Conservation (phyloP, 2,329 filamentous ascomycete species). For the Pleurostoma richardsiae region DNA sequence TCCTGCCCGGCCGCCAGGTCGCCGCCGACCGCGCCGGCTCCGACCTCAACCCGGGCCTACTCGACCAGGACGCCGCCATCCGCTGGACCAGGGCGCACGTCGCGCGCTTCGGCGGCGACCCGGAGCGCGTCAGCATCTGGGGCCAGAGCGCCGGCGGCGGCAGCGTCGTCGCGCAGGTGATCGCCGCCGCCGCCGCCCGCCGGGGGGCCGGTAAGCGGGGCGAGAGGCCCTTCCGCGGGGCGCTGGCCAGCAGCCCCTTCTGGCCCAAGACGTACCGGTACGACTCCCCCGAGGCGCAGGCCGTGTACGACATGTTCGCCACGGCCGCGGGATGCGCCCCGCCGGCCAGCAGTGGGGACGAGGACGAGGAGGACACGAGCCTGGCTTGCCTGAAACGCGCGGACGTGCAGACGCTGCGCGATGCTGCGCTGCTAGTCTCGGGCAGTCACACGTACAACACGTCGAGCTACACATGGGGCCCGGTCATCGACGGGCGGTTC, state of each 20-base stretch:
- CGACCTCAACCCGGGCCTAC: slow-evolving; percentile 45
- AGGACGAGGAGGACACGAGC: slow-evolving; percentile 14
- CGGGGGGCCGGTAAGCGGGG: not conserved
- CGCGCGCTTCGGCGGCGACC: slow-evolving; percentile 42
- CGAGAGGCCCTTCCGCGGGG: slow-evolving; percentile 13
- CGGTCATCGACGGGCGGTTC: slow-evolving; percentile 53
- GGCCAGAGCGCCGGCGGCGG: slow-evolving; percentile 52
- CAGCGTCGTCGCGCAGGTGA: slow-evolving; percentile 44
- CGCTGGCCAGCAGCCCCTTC: slow-evolving; percentile 42
- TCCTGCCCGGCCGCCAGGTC: slow-evolving; percentile 43
- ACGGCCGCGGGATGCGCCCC: slow-evolving; percentile 41
- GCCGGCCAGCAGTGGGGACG: slow-evolving; percentile 14
- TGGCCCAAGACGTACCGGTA: slow-evolving; percentile 55
- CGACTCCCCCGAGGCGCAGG: slow-evolving; percentile 44
- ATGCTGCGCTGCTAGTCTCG: slow-evolving; percentile 44
- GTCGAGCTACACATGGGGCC: slow-evolving; percentile 53
- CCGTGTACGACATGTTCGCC: slow-evolving; percentile 40
- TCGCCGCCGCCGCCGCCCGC: slow-evolving; percentile 25
- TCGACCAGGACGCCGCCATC: slow-evolving; percentile 44
- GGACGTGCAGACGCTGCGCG: slow-evolving; percentile 46
- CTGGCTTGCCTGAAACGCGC: slow-evolving; percentile 49
- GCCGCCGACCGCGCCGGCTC: slow-evolving; percentile 29
- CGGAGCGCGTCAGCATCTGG: slow-evolving; percentile 42
- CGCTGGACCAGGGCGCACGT: slow-evolving; percentile 44
- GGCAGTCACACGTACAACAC: slow-evolving; percentile 47